Evolutionary conservation across 441 rosid species (phyloP).

Genomic region (Dalechampia spathulata): DNA sequence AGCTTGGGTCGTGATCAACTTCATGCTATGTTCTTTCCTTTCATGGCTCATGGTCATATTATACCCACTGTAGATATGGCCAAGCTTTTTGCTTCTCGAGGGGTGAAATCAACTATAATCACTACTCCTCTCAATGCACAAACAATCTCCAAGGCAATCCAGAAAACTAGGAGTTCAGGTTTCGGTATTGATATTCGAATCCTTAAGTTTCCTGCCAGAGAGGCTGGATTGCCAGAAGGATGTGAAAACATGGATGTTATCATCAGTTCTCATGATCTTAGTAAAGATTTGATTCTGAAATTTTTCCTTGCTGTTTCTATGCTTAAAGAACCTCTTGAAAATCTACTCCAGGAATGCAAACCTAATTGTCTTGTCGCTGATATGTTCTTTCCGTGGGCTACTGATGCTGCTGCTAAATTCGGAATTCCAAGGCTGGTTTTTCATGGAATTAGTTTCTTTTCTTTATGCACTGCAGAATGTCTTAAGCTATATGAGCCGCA

Average conservation of each 20-base stretch:
- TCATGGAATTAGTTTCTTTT: conserved; percentile 35
- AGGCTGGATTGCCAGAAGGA: conserved; percentile 51
- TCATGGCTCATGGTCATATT: conserved; percentile 52
- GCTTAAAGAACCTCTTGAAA: conserved; percentile 41
- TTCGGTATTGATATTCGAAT: conserved; percentile 21
- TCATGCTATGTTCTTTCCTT: conserved; percentile 41
- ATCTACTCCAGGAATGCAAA: conserved; percentile 26
- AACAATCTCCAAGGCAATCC: conserved; percentile 26
- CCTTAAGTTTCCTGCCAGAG: conserved; percentile 33
- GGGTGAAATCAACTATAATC: conserved; percentile 37
- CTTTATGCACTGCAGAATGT: conserved; percentile 26
- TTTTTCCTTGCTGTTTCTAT: conserved; percentile 13
- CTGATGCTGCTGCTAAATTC: conserved; percentile 34
- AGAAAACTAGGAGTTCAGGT: conserved; percentile 18
- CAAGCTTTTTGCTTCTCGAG: conserved; percentile 39
- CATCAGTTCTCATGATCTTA: conserved; percentile 3
- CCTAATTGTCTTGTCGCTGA: conserved; percentile 55
- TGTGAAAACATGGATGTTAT: conserved; percentile 35
- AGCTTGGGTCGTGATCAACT: not conserved
- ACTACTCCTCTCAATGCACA: conserved; percentile 36
- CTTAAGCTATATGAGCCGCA: conserved; percentile 29
- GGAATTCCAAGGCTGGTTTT: conserved; percentile 53
- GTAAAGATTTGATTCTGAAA: conserved; percentile 12
- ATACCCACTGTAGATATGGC: conserved; percentile 50
- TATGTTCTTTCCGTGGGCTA: conserved; percentile 53